Evolutionary conservation across 208 protist genomes (phyloP), one percentile per base, ranked within the genome.

Genomic region (Leishmania lainsoni): DNA sequence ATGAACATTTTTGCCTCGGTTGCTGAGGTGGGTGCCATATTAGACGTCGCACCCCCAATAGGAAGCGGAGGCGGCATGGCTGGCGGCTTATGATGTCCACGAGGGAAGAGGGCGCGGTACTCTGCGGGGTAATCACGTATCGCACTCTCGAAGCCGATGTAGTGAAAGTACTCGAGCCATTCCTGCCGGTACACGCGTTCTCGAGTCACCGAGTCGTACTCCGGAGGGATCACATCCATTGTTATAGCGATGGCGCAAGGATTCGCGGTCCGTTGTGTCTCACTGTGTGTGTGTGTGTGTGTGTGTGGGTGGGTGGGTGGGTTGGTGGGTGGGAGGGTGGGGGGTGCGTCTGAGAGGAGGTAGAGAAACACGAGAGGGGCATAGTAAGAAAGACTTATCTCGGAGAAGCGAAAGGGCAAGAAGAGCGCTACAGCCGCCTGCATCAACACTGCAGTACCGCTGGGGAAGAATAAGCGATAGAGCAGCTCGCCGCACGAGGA

Each of bases 91-190:
- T 79, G 59, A 51, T 83, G 76, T 1, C 76, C 84, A 52, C 81
- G 29, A 16, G 42, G 90, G 68, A 91, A 94, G 56, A 95, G 85
- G 6, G 89, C 81, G 61, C 81, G 79, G 65, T 92, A 97, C 81
- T 96, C 85, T 5, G 66, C 90, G 1, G 92, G 92, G 79, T 90
- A 86, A 51, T 95, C 84, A 20, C 81, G 79, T 76, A 83, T 75
- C 4, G 94, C 94, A 5, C 83, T 69, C 9, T 93, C 89, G 45
- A 65, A 91, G 32, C 94, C 94, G 78, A 97, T 93, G 79, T 86
- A 95, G 83, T 96, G 84, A 52, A 97, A 95, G 84, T 96, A 92
- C 58, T 97, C 90, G 0, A 96, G 87, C 93, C 94, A 97, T 65
- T 97, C 94, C 66, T 97, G 94, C 16, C 89, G 90, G 78, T 97